Percentiles rank a stretch among this genome's conserved stretches.
phyloP scores from a whole-genome alignment of 2,329 filamentous ascomycete species.

The Cladosporium phlei region DNA sequence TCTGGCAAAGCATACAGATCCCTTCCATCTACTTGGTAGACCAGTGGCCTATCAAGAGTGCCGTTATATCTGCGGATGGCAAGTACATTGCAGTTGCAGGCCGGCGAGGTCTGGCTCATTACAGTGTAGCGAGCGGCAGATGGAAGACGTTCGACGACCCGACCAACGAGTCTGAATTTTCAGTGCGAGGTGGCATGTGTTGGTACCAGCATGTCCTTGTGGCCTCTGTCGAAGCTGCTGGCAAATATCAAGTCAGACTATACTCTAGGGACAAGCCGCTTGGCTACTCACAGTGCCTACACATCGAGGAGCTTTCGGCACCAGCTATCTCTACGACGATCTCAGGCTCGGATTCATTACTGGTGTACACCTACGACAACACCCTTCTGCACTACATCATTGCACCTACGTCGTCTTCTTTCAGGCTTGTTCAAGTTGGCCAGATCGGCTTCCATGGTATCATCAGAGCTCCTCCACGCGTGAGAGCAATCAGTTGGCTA shows the following conservation, averaged over 20 bases:
- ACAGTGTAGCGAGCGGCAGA: conserved; percentile 86
- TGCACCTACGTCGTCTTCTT: conserved; percentile 61
- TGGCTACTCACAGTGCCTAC: conserved; percentile 66
- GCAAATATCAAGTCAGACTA: conserved; percentile 74
- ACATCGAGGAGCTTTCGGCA: conserved; percentile 71
- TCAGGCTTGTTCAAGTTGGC: conserved; percentile 85
- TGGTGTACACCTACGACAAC: conserved; percentile 97
- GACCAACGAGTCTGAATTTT: conserved; percentile 80
- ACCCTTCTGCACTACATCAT: conserved; percentile 93
- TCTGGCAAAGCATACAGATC: conserved; percentile 93
- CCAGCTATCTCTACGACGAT: conserved; percentile 86
- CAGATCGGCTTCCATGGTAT: conserved; percentile 98
- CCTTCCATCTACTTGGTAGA: conserved; percentile 79
- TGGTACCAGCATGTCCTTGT: conserved; percentile 97
- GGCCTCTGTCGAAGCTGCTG: conserved; percentile 81
- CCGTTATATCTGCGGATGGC: conserved; percentile 85
- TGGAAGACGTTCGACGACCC: conserved; percentile 92
- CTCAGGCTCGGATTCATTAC: conserved; percentile 86
- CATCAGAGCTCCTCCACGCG: conserved; percentile 84
- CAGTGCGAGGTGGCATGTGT: conserved; percentile 92
- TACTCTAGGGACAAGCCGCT: conserved; percentile 83
- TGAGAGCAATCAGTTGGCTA: conserved; percentile 92
- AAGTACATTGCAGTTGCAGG: conserved; percentile 96
- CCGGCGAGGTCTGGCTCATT: conserved; percentile 84
- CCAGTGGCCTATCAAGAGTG: conserved; percentile 88